Evolutionary conservation across 805 yeast species (phyloP), one percentile per base, ranked within the genome.

Genomic region (Candida ortonii): DNA sequence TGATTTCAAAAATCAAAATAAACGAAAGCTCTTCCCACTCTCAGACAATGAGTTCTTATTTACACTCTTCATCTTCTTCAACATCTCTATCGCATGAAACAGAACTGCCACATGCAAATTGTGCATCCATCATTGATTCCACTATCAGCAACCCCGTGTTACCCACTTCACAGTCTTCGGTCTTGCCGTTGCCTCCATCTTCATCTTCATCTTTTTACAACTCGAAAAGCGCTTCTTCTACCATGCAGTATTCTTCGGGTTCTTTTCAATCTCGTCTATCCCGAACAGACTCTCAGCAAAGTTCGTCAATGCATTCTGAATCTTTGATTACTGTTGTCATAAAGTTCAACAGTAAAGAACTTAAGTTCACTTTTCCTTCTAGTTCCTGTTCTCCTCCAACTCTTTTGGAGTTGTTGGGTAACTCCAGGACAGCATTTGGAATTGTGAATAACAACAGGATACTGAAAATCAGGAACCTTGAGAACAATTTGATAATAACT

Each of bases 321-420:
- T 47, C 52, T 10, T 33, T 49, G 16, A 38, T 46, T 24, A 61
- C 65, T 3, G 75, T 73, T 3, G 48, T 62, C 5, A 59, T 84
- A 16, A 68, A 65, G 38, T 84, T 75, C 51, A 68, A 74, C 10
- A 64, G 71, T 6, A 70, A 73, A 22, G 65, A 64, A 17, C 70
- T 88, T 34, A 73, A 78, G 28, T 82, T 89, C 50, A 71, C 76
- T 3, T 89, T 72, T 56, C 76, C 84, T 10, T 68, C 77, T 4
- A 58, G 68, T 29, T 74, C 77, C 43, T 75, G 82, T 28, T 82
- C 95, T 0, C 82, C 94, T 6, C 97, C 97, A 2, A 80, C 93
- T 0, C 62, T 80, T 24, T 51, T 70, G 18, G 97, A 89, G 58
- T 61, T 89, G n/a, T 49, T 87, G 9, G 84, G 83, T 37, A 88